These are phyloP conservation scores for Coffea humblotiana DNA, from an alignment of 305 asterid genomes.

Conservation along the genomic window DNA sequence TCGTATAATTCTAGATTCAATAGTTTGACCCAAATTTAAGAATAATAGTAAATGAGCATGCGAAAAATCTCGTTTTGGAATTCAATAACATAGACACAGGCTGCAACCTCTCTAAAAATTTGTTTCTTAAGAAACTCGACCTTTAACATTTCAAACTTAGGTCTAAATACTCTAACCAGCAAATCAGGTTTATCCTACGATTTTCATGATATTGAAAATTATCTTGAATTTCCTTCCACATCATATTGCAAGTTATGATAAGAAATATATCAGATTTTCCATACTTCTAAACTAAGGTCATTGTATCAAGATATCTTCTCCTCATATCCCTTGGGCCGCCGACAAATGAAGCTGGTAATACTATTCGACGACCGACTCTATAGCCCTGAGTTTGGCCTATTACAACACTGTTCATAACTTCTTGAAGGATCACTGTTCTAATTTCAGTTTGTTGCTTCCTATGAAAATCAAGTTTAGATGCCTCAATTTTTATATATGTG, in stretches of 20 bases:
- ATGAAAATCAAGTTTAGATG: too few species aligned
- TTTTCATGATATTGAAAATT: neutral
- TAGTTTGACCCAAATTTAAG: too few species aligned
- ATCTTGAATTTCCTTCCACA: neutral
- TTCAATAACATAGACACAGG: neutral
- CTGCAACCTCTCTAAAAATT: neutral
- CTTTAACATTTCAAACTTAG: neutral
- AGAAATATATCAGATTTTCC: neutral
- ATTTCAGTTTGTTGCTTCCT: neutral
- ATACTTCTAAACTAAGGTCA: neutral
- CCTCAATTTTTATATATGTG: neutral
- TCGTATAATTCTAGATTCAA: too few species aligned
- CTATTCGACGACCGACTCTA: neutral
- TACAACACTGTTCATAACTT: neutral
- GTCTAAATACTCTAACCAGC: neutral
- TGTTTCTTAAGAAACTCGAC: neutral
- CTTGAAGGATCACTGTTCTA: neutral
- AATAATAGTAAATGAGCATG: neutral
- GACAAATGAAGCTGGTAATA: neutral
- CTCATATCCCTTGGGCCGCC: neutral
- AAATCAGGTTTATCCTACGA: neutral
- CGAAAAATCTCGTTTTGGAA: neutral
- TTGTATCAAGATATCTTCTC: neutral
- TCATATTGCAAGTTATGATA: neutral
- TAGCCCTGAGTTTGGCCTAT: neutral